A percentile compares a stretch with the other conserved stretches of the same genome.
Evolutionary conservation across 192 early-diverging fungal genomes (phyloP).

Genomic region (Coemansia sp.): DNA sequence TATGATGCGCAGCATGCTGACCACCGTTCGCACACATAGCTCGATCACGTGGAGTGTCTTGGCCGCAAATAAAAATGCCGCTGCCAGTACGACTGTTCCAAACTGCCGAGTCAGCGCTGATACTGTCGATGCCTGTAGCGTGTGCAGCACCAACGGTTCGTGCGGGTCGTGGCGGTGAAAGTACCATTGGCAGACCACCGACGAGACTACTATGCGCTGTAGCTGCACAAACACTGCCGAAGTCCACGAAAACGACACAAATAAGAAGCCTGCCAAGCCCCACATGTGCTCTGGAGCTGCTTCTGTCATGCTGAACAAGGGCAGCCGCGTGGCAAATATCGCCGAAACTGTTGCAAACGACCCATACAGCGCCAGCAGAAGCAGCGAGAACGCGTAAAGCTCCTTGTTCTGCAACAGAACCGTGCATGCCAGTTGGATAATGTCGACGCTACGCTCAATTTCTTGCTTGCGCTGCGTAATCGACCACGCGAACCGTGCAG

Average conservation of each 20-base stretch:
- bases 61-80: constrained; percentile 30
- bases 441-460: constrained; percentile 46
- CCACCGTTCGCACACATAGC: constrained; percentile 29
- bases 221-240: constrained; percentile 50
- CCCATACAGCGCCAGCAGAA: constrained; percentile 42
- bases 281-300: constrained; percentile 6
- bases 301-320: constrained; percentile 8
- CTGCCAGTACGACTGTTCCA: constrained; percentile 36
- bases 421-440: constrained; percentile 31
- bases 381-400: constrained; percentile 44
- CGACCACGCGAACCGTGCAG: constrained; percentile 41
- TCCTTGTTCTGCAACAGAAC: constrained; percentile 37
- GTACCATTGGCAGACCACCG: constrained; percentile 50
- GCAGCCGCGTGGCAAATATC: constrained; percentile 38
- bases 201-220: constrained; percentile 30
- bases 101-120: constrained; percentile 42
- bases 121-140: constrained; percentile 37
- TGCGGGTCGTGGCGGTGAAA: constrained; percentile 47
- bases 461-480: constrained; percentile 27
- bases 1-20: constrained; percentile 31
- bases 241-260: constrained; percentile 36
- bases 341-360: constrained; percentile 26
- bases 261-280: constrained; percentile 26
- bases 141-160: constrained; percentile 42
- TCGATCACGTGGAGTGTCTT: constrained; percentile 35